These are phyloP conservation scores for Phytopythium chamaehyphon DNA, from an alignment of 352 stramenopile genomes.

Conservation along the genomic window DNA sequence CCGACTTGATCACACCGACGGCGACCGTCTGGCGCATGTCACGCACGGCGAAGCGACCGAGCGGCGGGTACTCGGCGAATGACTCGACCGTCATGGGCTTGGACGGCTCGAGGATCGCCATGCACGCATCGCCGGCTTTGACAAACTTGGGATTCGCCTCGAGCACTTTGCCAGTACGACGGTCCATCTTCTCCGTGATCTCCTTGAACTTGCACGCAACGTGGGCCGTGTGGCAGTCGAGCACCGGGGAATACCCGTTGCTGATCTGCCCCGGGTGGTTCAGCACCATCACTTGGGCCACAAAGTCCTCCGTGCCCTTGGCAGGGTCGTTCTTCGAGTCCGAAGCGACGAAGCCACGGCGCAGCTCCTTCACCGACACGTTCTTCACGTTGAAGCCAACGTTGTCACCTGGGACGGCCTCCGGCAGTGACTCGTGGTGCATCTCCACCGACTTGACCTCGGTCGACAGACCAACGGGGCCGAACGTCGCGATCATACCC, in stretches of 20 bases:
- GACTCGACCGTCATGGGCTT: slow-evolving; percentile 95
- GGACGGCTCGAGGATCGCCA: slow-evolving; percentile 92
- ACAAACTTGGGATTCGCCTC: slow-evolving; percentile 93
- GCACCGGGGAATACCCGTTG: slow-evolving; percentile 92
- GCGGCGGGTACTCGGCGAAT: slow-evolving; percentile 95
- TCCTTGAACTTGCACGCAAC: slow-evolving; percentile 94
- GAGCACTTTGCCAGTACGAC: slow-evolving; percentile 93
- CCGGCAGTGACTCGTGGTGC: slow-evolving; percentile 90
- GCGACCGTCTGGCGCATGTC: slow-evolving; percentile 89
- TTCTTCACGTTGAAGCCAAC: slow-evolving; percentile 98
- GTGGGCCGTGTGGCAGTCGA: slow-evolving; percentile 98
- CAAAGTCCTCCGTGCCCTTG: slow-evolving; percentile 81
- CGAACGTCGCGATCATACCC: slow-evolving; percentile 91
- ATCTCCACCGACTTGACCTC: slow-evolving; percentile 97
- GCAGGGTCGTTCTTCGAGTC: slow-evolving; percentile 93
- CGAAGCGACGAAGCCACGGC: slow-evolving; percentile 92
- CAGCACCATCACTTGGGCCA: slow-evolving; percentile 96
- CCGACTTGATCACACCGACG: slow-evolving; percentile 96
- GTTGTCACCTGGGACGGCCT: slow-evolving; percentile 94
- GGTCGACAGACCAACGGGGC: slow-evolving; percentile 84
- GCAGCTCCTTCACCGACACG: slow-evolving; percentile 92
- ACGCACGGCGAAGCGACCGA: slow-evolving; percentile 82
- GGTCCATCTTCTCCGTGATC: slow-evolving; percentile 97
- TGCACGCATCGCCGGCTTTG: slow-evolving; percentile 94
- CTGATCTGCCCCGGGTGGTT: slow-evolving; percentile 93